Base-by-base conservation (phyloP, 768 basidiomycete genomes). In the Suillus brevipes region DNA sequence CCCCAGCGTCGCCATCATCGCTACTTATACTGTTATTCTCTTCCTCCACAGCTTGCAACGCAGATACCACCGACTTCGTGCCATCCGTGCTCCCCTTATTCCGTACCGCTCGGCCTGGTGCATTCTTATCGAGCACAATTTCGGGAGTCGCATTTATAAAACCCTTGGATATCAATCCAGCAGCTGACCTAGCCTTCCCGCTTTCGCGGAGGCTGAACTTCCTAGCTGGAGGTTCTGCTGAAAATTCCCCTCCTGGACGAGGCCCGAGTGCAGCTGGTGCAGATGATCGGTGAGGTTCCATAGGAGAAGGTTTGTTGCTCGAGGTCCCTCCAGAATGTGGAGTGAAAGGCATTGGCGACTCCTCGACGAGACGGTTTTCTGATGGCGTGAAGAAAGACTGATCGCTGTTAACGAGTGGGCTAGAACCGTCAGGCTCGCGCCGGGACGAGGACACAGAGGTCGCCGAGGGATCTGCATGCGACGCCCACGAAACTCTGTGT, bases 401-500 rank as follows among this genome's bases (percentile, higher is more conserved):
- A 28, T 42, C 12, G 38, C 14, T 38, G 2, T 18, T 6, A 28
- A 42, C 18, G 20, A 38, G 59, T 31, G 68, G 60, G 23, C 45
- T 62, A n/a, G 68, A 68, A 67, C 60, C 64, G 20, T 43, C 47
- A 6, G 55, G 31, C 16, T 70, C 72, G 49, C 71, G 4, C 38
- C 31, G 71, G 16, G 68, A 69, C 18, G 75, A 75, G 3, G 75
- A 74, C 16, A 75, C 73, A 16, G 78, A 75, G 1, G 74, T 75
- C 2, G 73, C 53, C 4, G 78, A 73, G 2, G 78, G 75, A 45
- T 78, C 80, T 7, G 67, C 31, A 16, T 83, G 75, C 4, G 83
- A 78, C 7, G 87, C 84, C 90, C 90, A 92, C 10, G 84, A 77
- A 5, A 91, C 78, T 14, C 73, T 76, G 16, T 80, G 78, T 62